These are phyloP conservation scores for Cutaneotrichosporon curvatum DNA, from an alignment of 1,284 basidiomycete species.

Conservation along the genomic window DNA sequence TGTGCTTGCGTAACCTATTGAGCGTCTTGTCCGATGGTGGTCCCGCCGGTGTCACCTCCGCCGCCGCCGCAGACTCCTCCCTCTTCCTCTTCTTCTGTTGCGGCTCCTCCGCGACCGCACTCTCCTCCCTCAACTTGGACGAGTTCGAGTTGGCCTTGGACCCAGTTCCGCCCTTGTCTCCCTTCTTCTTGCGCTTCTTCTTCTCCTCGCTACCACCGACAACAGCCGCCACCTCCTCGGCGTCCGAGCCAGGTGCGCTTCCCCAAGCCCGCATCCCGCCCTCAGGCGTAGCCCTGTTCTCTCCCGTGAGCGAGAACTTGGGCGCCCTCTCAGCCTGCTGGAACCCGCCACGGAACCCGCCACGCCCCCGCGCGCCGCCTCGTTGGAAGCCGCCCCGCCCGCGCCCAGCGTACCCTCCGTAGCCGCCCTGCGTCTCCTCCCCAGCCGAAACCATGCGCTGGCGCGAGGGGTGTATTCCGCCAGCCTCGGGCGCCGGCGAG, in stretches of 20 bases:
- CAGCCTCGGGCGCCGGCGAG: conserved; percentile 13
- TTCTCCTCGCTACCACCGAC: neutral
- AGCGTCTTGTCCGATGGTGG: conserved; percentile 25
- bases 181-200: conserved; percentile 40
- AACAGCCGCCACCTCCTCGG: neutral
- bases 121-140: conserved; percentile 29
- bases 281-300: conserved; percentile 31
- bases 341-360: conserved; percentile 5
- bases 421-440: neutral
- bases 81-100: conserved; percentile 37
- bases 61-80: conserved; percentile 10
- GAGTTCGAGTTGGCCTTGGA: conserved; percentile 37
- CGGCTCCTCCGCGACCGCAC: conserved; percentile 11
- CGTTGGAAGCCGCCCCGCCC: conserved; percentile 10
- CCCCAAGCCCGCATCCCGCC: conserved; percentile 44
- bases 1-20: conserved; percentile 36
- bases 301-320: conserved; percentile 17
- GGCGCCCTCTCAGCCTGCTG: neutral
- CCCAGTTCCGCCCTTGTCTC: conserved; percentile 45
- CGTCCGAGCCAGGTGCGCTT: conserved; percentile 22
- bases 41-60: neutral
- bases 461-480: conserved; percentile 35
- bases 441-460: conserved; percentile 10
- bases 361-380: conserved; percentile 2
- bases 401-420: conserved; percentile 2